Evolutionary conservation across 2,329 filamentous ascomycete genomes (phyloP), one percentile per base, ranked within the genome.

Genomic region (Arthrobotrys conoides): DNA sequence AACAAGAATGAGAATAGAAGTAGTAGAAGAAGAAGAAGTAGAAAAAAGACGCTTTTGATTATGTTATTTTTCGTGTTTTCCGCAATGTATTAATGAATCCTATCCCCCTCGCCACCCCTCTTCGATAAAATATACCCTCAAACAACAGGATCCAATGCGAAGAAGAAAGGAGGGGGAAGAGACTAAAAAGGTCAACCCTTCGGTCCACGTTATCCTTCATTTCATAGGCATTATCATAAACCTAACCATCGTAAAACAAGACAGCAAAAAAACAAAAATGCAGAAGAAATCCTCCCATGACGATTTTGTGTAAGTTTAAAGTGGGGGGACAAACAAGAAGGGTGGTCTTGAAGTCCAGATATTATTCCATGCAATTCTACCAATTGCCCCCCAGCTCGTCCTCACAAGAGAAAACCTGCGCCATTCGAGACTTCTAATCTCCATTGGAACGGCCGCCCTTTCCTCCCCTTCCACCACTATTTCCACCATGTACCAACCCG

Each of bases 401-500:
- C n/a, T 75, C 71, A 44, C 57, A 49, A 18, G 64, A 70, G 66
- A 76, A 69, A 49, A 65, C 72, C 65, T 70, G 18, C 16, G 61
- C 73, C n/a, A 71, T 36, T n/a, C 64, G 55, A 55, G 68, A 73
- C 57, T 73, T 70, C 70, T 79, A 79, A 66, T 79, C 76, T 20
- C 59, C 64, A n/a, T 73, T 72, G 20, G 44, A 9, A 3, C 70
- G 67, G 68, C 64, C 49, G 8, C 67, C 67, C 24, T 53, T 66
- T 22, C 70, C 49, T 24, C 68, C 51, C 55, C 46, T 61, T 3
- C 75, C 73, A 9, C 75, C 69, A 9, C 63, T 41, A 8, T 65
- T 71, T 9, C 68, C 76, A 14, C 70, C 70, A 14, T 79, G 69
- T 10, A 98, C 92, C 80, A 94, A 92, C 77, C 93, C 90, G 79